Evolutionary conservation across 139 green algal genomes (phyloP).

Genomic region (Nannochloris sp.): DNA sequence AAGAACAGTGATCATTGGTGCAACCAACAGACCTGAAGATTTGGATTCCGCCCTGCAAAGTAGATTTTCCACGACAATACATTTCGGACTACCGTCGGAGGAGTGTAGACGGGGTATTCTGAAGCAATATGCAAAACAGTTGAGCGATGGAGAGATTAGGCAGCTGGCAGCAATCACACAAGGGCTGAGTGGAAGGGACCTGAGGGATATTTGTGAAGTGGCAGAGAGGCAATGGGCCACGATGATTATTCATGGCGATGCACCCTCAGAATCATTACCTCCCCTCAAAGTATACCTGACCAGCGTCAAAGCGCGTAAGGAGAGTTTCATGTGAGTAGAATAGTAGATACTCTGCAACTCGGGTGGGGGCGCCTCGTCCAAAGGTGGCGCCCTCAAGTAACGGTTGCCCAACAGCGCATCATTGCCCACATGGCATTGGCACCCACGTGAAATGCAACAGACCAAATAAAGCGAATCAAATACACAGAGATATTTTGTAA

Average conservation of each 20-base stretch:
- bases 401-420: too few relatives aligned
- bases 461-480: too few relatives aligned
- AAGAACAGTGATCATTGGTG: conserved; percentile 67
- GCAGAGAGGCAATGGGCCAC: conserved; percentile 57
- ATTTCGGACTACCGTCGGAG: conserved; percentile 65
- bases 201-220: conserved; percentile 58
- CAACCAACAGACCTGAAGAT: conserved; percentile 78
- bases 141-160: conserved; percentile 34
- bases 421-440: too few relatives aligned
- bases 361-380: too few relatives aligned
- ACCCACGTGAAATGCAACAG: too few relatives aligned
- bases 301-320: conserved; percentile 7
- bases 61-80: conserved; percentile 55
- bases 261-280: conserved; percentile 38
- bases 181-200: conserved; percentile 72
- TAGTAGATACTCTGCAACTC: too few relatives aligned
- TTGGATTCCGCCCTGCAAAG: conserved; percentile 76
- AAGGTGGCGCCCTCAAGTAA: too few relatives aligned
- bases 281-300: conserved; percentile 41
- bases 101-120: conserved; percentile 55
- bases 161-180: conserved; percentile 41
- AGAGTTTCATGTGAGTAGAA: too few relatives aligned
- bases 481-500: too few relatives aligned
- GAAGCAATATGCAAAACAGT: conserved; percentile 67
- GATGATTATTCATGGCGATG: conserved; percentile 63